These are phyloP conservation scores for Solanum chilense DNA, from an alignment of 257 asterid genomes.

Conservation along the genomic window DNA sequence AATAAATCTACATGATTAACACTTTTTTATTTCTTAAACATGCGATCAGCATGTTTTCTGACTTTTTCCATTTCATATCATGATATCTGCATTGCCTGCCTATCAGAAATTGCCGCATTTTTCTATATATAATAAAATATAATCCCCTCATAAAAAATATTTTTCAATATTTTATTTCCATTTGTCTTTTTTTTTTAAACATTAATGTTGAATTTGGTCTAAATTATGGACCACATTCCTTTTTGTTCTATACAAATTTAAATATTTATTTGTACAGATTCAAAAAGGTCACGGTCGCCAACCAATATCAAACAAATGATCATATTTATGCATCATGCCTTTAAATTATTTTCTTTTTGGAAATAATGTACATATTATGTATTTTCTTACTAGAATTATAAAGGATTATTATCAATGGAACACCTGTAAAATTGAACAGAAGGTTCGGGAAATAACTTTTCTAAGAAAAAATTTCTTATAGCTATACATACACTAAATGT, in stretches of 20 bases:
- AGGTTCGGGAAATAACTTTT: neutral
- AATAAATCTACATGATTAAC: neutral
- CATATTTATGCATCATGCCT: too few relatives aligned
- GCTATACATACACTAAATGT: too few relatives aligned
- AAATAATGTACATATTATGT: neutral
- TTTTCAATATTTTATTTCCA: neutral
- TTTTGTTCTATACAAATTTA: neutral
- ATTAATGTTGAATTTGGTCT: neutral
- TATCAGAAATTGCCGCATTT: neutral
- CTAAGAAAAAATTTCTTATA: too few relatives aligned
- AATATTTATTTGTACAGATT: too few relatives aligned
- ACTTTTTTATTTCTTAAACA: neutral
- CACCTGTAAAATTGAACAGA: neutral
- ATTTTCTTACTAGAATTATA: neutral
- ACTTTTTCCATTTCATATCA: neutral
- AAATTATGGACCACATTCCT: neutral
- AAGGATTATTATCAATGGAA: neutral
- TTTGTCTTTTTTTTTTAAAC: neutral
- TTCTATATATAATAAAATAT: neutral
- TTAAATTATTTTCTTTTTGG: neutral
- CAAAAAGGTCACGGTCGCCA: too few relatives aligned
- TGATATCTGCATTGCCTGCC: neutral
- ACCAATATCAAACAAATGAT: too few relatives aligned
- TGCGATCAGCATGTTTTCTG: neutral
- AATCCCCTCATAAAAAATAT: neutral